Percentiles rank a stretch among this genome's conserved stretches.
Evolutionary conservation across 495 filamentous ascomycete species (phyloP).

Genomic region (Penicillium psychrofluorescens): DNA sequence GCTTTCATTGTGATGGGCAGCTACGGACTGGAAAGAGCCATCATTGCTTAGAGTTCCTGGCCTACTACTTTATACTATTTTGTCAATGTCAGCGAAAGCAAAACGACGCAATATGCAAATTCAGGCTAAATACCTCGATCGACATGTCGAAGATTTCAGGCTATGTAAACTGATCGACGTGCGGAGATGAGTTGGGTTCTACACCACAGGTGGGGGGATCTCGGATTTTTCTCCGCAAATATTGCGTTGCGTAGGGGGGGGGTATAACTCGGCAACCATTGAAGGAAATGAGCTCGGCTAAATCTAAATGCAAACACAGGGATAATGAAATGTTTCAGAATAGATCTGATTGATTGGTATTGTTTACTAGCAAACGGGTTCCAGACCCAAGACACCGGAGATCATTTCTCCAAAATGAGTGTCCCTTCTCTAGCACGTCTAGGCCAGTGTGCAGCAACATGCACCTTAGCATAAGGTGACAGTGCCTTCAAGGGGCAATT

Average conservation of each 20-base stretch:
- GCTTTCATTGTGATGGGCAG: conserved; percentile 1
- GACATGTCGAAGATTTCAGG: conserved; percentile 2
- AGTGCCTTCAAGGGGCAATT: no score
- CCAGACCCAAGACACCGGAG: no score
- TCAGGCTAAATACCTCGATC: conserved; percentile 10
- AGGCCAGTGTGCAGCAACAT: no score
- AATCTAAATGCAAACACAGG: no score
- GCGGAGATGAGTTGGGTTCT: background rate
- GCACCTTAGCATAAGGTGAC: no score
- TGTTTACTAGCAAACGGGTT: no score
- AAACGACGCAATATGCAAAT: conserved; percentile 1
- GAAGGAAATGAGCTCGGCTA: no score
- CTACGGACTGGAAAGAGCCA: background rate
- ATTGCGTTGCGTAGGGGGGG: conserved; percentile 8
- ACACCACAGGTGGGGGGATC: no score
- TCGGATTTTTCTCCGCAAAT: conserved; percentile 7
- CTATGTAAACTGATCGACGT: conserved; percentile 4
- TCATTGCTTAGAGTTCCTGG: background rate
- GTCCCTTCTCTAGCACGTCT: no score
- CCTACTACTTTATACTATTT: background rate
- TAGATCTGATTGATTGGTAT: no score
- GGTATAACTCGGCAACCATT: background rate
- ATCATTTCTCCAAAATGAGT: no score
- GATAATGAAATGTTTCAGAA: no score
- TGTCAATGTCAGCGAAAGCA: background rate